phyloP scores from a whole-genome alignment of 1,284 basidiomycete species.

The Ganoderma sp. region DNA sequence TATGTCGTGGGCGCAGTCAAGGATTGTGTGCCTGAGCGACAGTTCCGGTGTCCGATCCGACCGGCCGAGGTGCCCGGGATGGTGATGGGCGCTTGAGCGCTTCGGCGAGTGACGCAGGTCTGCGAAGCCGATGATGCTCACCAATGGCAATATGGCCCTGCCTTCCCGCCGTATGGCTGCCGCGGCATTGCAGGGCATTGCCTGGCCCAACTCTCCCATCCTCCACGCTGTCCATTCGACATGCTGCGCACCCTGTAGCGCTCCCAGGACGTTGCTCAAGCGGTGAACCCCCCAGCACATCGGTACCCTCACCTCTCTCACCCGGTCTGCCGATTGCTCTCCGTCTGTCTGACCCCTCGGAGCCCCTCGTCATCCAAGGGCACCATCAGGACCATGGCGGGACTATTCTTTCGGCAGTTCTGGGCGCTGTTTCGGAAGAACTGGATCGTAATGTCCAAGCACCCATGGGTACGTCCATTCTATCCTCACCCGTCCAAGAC shows the following conservation, averaged over 20 bases:
- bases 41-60: neutral
- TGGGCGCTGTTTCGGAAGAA: conserved; percentile 74
- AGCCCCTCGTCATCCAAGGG: neutral
- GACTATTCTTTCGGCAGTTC: conserved; percentile 65
- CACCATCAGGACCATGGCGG: conserved; percentile 28
- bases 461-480: conserved; percentile 55
- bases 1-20: neutral
- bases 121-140: neutral
- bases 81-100: neutral
- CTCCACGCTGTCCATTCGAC: neutral
- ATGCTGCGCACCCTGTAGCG: conserved; percentile 1
- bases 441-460: conserved; percentile 71
- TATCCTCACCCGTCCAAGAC: neutral
- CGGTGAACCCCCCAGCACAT: neutral
- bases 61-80: neutral
- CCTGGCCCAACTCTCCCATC: conserved; percentile 3
- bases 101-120: neutral
- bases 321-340: neutral
- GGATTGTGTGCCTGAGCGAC: neutral
- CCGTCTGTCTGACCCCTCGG: neutral
- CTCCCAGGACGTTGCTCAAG: neutral
- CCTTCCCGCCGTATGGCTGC: conserved; percentile 5
- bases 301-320: neutral
- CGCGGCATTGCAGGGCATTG: neutral
- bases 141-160: conserved; percentile 1